Evolutionary conservation across 2,329 filamentous ascomycete species (phyloP).

Genomic region (Periconia sp.): DNA sequence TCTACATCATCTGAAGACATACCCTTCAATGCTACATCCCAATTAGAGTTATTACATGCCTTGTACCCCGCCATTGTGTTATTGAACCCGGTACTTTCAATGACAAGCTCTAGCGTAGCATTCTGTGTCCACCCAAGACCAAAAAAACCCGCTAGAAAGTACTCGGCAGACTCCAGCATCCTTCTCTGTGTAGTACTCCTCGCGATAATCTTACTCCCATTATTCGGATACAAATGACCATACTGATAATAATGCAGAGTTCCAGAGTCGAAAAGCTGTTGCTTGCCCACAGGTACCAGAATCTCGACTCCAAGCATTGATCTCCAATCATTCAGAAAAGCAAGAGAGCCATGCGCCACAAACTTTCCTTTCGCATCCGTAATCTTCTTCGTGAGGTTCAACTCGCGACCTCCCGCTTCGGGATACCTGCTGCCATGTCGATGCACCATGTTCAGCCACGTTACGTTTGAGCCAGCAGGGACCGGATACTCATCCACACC

Average conservation of each 20-base stretch:
- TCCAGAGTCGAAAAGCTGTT: constrained; percentile 75
- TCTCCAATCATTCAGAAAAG: constrained; percentile 72
- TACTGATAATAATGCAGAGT: constrained; percentile 77
- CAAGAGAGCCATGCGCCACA: constrained; percentile 63
- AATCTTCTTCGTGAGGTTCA: constrained; percentile 63
- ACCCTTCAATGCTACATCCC: constrained; percentile 56
- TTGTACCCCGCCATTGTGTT: constrained; percentile 73
- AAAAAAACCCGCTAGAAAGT: constrained; percentile 81
- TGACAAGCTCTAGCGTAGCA: constrained; percentile 73
- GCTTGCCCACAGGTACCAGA: constrained; percentile 72
- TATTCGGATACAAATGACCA: constrained; percentile 69
- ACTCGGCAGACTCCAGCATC: constrained; percentile 78
- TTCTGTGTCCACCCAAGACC: constrained; percentile 76
- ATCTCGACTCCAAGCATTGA: constrained; percentile 75
- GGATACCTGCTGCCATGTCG: constrained; percentile 78
- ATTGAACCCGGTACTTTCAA: constrained; percentile 69
- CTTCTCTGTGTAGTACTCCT: constrained; percentile 78
- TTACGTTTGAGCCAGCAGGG: constrained; percentile 69
- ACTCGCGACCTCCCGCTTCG: constrained; percentile 59
- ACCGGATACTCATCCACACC: constrained; percentile 75
- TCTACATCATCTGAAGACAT: constrained; percentile 21
- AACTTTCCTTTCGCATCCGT: constrained; percentile 60
- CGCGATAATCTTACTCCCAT: constrained; percentile 73
- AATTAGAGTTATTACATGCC: constrained; percentile 68
- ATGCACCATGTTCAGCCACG: constrained; percentile 74